Evolutionary conservation across 768 basidiomycete species (phyloP), one percentile per base, ranked within the genome.

Genomic region (Asterophora parasitica): DNA sequence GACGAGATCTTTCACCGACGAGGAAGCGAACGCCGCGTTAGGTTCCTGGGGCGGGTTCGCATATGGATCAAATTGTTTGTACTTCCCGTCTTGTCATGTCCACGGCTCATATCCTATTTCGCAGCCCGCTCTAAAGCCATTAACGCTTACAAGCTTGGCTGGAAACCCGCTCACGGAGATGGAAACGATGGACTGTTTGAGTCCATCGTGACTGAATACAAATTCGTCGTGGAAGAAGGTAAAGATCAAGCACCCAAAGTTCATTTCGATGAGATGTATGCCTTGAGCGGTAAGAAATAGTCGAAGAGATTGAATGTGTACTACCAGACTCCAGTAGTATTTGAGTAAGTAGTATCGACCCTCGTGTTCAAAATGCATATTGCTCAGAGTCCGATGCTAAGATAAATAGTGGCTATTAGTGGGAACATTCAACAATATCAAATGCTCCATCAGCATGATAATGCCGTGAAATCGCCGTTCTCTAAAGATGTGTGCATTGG

Each of bases 201-300:
- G 5, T 54, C 53, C 28, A 54, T 54, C 30, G 13, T 54, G 34
- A 42, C 53, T 0, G 53, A 54, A 38, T 51, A 51, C 40, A 33
- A 34, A 9, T 46, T 43, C 19, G 53, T 51, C 28, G 26, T 54
- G 30, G 50, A 54, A 46, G 53, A 54, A 33, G 53, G 53, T 0
- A 54, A 44, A 45, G 46, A 54, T 15, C 32, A 54, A 37, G 46
- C 49, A 8, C 53, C 53, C 13, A 51, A 45, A 5, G 53, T 54
- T n/a, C 53, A 54, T 38, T 54, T 54, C n/a, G 50, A 54, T n/a
- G 53, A 54, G 31, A 51, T 54, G 53, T 54, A 54, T 27, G 53
- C 53, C 15, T 34, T 54, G 46, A 42, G 41, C n/a, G 34, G 28
- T 3, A 40, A 50, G 39, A 44, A 44, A 39, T 54, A 46, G 33